Evolutionary conservation across 352 stramenopile genomes (phyloP), one percentile per base, ranked within the genome.

Genomic region (Lagenidium sp.): DNA sequence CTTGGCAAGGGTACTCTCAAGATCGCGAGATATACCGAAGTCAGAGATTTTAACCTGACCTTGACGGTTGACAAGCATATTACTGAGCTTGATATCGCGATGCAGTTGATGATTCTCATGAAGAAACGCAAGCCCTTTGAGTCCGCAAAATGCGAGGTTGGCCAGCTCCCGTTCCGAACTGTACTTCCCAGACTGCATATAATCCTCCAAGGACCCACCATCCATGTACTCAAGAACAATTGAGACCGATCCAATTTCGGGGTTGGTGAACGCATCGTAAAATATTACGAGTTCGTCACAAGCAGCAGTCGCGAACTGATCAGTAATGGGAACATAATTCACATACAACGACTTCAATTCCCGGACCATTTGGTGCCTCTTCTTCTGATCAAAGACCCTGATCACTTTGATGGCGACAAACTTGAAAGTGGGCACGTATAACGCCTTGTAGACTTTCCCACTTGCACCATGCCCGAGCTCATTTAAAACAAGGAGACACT

Each of bases 201-300:
- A 67, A 26, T 87, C 69, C 60, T 97, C 79, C 1, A 97, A 61
- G 6, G 84, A 96, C 1, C 91, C 91, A 8, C 75, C 84, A 43
- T 96, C 77, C 89, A 97, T 97, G 55, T 96, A 97, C 60, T 97
- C 91, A 18, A 97, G 60, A n/a, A 97, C 76, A 37, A 97, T 96
- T 4, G 77, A 94, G 10, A 97, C 85, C 0, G 70, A 83, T 6
- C 84, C 80, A 6, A 80, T 65, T 38, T 89, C 66, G 0, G 82
- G 79, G 51, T 95, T 94, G 19, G 77, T 95, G 56, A 93, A 97
- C 5, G 90, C 90, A 47, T 97, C 88, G 44, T 95, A 96, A 55
- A 97, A 96, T 7, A 85, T 53, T 7, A 96, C 85, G 25, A 96
- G 70, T 22, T 94, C 79, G 20, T 82, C 65, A 26, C 79, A 91